Percentiles rank a stretch among this genome's conserved stretches.
Conservation (phyloP, 345 rosid genomes). For the Moringa oleifera region DNA sequence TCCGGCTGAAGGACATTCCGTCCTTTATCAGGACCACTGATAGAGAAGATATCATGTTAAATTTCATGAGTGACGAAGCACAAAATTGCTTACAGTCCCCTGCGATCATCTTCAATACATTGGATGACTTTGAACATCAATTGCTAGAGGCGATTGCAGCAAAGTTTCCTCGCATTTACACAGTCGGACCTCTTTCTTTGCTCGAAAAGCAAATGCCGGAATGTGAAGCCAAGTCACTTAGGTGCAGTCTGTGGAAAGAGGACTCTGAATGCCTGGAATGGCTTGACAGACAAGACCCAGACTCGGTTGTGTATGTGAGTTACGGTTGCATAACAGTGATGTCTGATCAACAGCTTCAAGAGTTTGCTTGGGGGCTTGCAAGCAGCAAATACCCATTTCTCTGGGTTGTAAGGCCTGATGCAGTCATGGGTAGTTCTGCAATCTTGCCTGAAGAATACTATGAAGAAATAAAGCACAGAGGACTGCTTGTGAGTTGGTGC, state of each 20-base stretch:
- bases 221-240: background rate
- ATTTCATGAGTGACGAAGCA: conserved; percentile 5
- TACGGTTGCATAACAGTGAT: conserved; percentile 59
- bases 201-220: conserved; percentile 18
- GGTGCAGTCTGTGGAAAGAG: conserved; percentile 59
- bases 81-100: background rate
- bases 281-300: conserved; percentile 31
- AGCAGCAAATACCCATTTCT: conserved; percentile 39
- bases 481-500: conserved; percentile 57
- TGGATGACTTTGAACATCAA: conserved; percentile 24
- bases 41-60: conserved; percentile 15
- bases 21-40: conserved; percentile 20
- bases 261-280: conserved; percentile 47
- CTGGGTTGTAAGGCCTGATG: conserved; percentile 33
- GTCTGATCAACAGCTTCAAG: conserved; percentile 30
- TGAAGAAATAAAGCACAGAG: conserved; percentile 32
- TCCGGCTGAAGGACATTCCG: conserved; percentile 23
- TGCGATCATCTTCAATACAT: conserved; percentile 24
- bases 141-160: conserved; percentile 21
- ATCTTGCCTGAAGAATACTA: conserved; percentile 39
- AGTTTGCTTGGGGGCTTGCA: conserved; percentile 46
- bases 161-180: conserved; percentile 19
- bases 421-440: conserved; percentile 33
- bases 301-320: conserved; percentile 49
- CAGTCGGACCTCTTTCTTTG: conserved; percentile 33